Evolutionary conservation across 23 red algal genomes (phyloP).

Genomic region (Cyanidioschyzon merolae): DNA sequence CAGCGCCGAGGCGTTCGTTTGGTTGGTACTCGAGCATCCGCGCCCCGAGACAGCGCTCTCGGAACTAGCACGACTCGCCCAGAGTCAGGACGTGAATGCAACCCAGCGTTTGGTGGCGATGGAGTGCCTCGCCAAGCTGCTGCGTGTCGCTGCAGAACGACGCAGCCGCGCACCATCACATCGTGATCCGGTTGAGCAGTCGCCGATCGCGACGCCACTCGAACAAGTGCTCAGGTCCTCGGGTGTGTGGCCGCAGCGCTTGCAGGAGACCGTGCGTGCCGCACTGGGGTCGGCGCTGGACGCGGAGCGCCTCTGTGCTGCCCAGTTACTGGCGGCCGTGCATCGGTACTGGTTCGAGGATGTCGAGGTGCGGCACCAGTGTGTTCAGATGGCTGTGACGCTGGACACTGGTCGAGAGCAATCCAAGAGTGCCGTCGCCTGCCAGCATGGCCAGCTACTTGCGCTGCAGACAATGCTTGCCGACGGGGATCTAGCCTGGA

Average conservation of each 20-base stretch:
- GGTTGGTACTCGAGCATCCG: slow-evolving; percentile 30
- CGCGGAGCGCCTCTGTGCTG: neutral
- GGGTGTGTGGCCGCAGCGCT: neutral
- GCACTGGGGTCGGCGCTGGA: neutral
- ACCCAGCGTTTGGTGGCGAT: neutral
- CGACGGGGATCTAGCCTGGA: neutral
- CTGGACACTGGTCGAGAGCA: neutral
- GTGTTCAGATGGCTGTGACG: neutral
- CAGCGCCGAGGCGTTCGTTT: slow-evolving; percentile 38
- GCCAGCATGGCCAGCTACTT: neutral
- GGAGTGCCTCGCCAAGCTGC: neutral
- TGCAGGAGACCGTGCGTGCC: neutral
- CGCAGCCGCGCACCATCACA: neutral
- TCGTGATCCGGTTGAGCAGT: neutral
- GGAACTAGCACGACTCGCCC: slow-evolving; percentile 34
- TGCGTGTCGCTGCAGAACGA: neutral
- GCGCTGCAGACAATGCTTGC: neutral
- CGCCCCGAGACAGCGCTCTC: slow-evolving; percentile 44
- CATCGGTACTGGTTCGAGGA: neutral
- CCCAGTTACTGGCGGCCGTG: neutral
- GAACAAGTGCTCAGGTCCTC: neutral
- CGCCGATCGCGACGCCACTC: neutral
- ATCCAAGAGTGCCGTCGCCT: neutral
- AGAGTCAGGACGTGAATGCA: neutral
- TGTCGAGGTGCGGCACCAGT: neutral